Percentiles rank a stretch among this genome's conserved stretches.
These are phyloP conservation scores for Suillus plorans DNA, from an alignment of 768 basidiomycete species.

Conservation along the genomic window DNA sequence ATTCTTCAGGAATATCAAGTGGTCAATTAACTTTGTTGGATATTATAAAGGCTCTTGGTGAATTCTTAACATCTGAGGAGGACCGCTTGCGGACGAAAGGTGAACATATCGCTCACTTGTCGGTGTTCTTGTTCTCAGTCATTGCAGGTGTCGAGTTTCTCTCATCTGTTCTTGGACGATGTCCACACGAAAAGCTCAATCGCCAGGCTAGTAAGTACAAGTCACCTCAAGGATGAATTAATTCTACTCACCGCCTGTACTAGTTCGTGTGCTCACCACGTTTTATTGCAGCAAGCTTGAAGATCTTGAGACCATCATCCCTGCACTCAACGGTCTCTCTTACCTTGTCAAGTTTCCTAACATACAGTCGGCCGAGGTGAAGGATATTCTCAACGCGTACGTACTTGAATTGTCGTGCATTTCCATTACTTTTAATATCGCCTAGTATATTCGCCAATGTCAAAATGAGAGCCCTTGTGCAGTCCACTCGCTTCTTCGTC, in stretches of 20 bases:
- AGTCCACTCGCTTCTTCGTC: conserved; percentile 78
- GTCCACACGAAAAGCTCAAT: conserved; percentile 65
- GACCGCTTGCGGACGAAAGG: conserved; percentile 79
- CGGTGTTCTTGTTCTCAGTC: conserved; percentile 6
- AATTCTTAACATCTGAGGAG: conserved; percentile 86
- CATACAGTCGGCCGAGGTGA: conserved; percentile 65
- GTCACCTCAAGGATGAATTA: background rate
- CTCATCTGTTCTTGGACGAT: conserved; percentile 62
- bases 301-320: conserved; percentile 81
- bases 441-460: conserved; percentile 74
- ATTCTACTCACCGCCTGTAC: conserved; percentile 4
- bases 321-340: conserved; percentile 74
- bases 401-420: conserved; percentile 28
- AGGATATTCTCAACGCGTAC: conserved; percentile 58
- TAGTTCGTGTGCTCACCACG: conserved; percentile 77
- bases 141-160: conserved; percentile 80
- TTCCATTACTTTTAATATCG: background rate
- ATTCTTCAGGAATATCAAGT: conserved; percentile 46
- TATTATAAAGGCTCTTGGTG: conserved; percentile 84
- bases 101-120: conserved; percentile 26
- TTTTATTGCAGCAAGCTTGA: conserved; percentile 89
- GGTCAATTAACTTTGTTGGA: conserved; percentile 63
- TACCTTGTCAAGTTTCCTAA: conserved; percentile 61
- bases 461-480: conserved; percentile 78
- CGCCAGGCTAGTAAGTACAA: conserved; percentile 71